Conservation (phyloP, 2,329 filamentous ascomycete genomes). For the Fusarium sp. region DNA sequence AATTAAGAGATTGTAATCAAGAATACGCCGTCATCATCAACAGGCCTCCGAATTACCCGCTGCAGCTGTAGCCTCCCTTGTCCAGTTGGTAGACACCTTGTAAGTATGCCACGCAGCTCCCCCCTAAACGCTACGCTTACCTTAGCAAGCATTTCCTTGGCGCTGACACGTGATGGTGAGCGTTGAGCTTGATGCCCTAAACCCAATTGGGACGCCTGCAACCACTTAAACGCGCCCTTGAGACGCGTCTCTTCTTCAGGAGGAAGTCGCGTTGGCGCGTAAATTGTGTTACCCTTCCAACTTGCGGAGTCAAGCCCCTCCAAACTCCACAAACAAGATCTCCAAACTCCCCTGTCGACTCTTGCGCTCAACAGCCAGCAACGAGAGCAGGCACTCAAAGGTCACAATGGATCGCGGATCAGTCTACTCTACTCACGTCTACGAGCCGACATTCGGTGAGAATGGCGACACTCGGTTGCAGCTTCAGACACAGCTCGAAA, state of each 20-base stretch:
- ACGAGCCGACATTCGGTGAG: constrained; percentile 74
- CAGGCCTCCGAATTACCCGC: constrained; percentile 32
- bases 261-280: constrained; percentile 35
- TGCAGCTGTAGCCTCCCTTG: constrained; percentile 6
- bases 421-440: constrained; percentile 86
- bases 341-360: constrained; percentile 28
- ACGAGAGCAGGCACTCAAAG: constrained; percentile 6
- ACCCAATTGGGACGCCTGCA: constrained; percentile 34
- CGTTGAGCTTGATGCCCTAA: neutral
- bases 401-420: constrained; percentile 84
- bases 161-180: constrained; percentile 29
- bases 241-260: constrained; percentile 36
- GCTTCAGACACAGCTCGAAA: constrained; percentile 82
- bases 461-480: constrained; percentile 77
- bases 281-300: constrained; percentile 41
- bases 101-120: constrained; percentile 39
- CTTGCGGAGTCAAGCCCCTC: constrained; percentile 39
- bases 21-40: constrained; percentile 40
- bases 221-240: constrained; percentile 44
- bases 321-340: constrained; percentile 39
- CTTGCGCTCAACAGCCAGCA: constrained; percentile 24
- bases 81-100: constrained; percentile 28
- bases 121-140: constrained; percentile 18
- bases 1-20: constrained; percentile 27
- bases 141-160: constrained; percentile 17